These are phyloP conservation scores for Talaromyces rugulosus DNA, from an alignment of 2,329 filamentous ascomycete species.

Conservation along the genomic window DNA sequence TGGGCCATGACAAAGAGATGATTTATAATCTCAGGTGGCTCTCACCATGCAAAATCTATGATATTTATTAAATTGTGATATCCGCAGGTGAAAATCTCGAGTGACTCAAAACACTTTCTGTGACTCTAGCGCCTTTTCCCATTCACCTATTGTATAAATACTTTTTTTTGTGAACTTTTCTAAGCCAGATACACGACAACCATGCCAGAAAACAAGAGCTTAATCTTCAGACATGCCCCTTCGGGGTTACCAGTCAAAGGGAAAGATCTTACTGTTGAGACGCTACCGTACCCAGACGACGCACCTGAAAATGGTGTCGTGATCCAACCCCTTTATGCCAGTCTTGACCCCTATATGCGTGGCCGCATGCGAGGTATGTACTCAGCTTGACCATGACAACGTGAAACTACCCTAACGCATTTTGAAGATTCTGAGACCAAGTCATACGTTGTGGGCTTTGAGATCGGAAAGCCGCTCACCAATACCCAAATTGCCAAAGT, in stretches of 20 bases:
- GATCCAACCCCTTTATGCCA: conserved; percentile 67
- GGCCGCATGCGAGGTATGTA: conserved; percentile 63
- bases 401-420: not conserved
- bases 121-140: not conserved
- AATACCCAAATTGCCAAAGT: conserved; percentile 65
- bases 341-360: conserved; percentile 81
- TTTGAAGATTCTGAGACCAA: conserved; percentile 47
- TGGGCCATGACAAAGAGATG: not conserved
- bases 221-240: conserved; percentile 70
- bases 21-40: not conserved
- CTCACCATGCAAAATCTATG: not conserved
- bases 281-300: conserved; percentile 20
- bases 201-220: conserved; percentile 60
- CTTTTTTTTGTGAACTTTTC: not conserved
- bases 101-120: not conserved
- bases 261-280: conserved; percentile 65
- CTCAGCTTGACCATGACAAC: not conserved
- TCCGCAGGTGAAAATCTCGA: not conserved
- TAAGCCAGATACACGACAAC: not conserved
- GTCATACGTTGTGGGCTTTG: conserved; percentile 65
- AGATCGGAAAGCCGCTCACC: conserved; percentile 59
- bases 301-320: conserved; percentile 64
- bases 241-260: conserved; percentile 64
- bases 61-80: not conserved
- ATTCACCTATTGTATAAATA: not conserved